Percentiles rank a stretch among this genome's conserved stretches.
Evolutionary conservation across 2,329 filamentous ascomycete species (phyloP).

Genomic region (Ceratocystis colombiana): DNA sequence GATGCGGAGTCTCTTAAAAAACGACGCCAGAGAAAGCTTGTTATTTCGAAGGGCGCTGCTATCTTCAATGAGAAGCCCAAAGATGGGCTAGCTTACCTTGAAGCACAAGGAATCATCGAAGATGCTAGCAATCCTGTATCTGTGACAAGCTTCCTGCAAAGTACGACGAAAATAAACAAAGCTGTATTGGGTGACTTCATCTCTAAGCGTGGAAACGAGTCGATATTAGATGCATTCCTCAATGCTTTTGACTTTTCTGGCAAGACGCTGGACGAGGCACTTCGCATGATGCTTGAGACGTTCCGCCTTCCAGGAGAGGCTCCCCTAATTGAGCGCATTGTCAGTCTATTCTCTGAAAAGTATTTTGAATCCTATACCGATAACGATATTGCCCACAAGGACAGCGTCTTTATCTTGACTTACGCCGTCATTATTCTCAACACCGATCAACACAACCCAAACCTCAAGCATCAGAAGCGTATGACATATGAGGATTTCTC

Average conservation of each 20-base stretch:
- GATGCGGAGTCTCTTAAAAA: conserved; percentile 55
- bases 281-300: conserved; percentile 75
- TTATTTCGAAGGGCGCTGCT: conserved; percentile 75
- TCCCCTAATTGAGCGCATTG: conserved; percentile 81
- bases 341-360: conserved; percentile 76
- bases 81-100: conserved; percentile 73
- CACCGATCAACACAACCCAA: conserved; percentile 92
- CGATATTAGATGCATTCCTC: conserved; percentile 75
- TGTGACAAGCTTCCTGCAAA: conserved; percentile 78
- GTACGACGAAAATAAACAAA: conserved; percentile 81
- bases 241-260: conserved; percentile 77
- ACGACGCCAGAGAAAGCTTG: conserved; percentile 69
- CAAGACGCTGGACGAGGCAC: conserved; percentile 80
- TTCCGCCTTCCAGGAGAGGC: conserved; percentile 94
- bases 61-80: conserved; percentile 97
- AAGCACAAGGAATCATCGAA: conserved; percentile 74
- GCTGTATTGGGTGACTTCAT: conserved; percentile 84
- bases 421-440: conserved; percentile 98
- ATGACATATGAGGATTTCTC: conserved; percentile 81
- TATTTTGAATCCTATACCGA: conserved; percentile 66
- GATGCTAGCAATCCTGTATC: conserved; percentile 62
- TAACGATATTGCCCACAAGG: conserved; percentile 64
- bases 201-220: conserved; percentile 80
- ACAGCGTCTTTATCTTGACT: conserved; percentile 79
- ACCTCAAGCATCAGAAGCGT: conserved; percentile 64